These are phyloP conservation scores for Aspergillus fructus DNA, from an alignment of 2,329 filamentous ascomycete genomes.

Conservation along the genomic window DNA sequence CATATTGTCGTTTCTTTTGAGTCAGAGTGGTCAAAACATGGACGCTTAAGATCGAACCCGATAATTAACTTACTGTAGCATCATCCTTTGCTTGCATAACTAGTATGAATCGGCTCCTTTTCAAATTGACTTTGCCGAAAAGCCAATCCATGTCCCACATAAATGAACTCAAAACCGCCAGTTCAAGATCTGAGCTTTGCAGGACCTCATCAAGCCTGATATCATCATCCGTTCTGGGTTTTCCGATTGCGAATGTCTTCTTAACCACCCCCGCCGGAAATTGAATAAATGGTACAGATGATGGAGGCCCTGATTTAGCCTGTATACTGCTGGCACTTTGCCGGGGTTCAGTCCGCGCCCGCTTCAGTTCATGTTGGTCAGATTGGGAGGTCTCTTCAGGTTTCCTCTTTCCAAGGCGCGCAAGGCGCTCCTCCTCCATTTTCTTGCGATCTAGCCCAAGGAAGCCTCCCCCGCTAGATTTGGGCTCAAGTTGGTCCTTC, in stretches of 20 bases:
- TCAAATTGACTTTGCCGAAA: slow-evolving; percentile 65
- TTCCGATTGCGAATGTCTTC: slow-evolving; percentile 73
- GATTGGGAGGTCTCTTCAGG: slow-evolving; percentile 34
- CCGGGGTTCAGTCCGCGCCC: slow-evolving; percentile 14
- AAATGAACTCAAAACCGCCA: slow-evolving; percentile 82
- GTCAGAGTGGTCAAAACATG: neutral
- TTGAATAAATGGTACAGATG: slow-evolving; percentile 27
- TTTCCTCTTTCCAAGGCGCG: slow-evolving; percentile 63
- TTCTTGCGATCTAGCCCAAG: slow-evolving; percentile 69
- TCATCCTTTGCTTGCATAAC: slow-evolving; percentile 61
- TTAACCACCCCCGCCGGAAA: slow-evolving; percentile 69
- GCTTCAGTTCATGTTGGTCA: slow-evolving; percentile 24
- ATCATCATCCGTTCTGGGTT: slow-evolving; percentile 63
- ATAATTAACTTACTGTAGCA: slow-evolving; percentile 33
- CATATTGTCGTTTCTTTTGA: slow-evolving; percentile 37
- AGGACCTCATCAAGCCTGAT: slow-evolving; percentile 87
- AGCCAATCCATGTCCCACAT: slow-evolving; percentile 84
- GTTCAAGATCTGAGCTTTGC: slow-evolving; percentile 67
- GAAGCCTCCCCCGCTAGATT: slow-evolving; percentile 31
- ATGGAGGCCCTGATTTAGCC: neutral
- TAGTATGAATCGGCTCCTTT: slow-evolving; percentile 62
- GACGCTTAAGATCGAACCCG: neutral
- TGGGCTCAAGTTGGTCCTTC: neutral
- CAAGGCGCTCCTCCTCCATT: slow-evolving; percentile 83
- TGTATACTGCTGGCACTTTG: neutral